These are phyloP conservation scores for Cubamyces lactineus DNA, from an alignment of 768 basidiomycete species.

Conservation along the genomic window DNA sequence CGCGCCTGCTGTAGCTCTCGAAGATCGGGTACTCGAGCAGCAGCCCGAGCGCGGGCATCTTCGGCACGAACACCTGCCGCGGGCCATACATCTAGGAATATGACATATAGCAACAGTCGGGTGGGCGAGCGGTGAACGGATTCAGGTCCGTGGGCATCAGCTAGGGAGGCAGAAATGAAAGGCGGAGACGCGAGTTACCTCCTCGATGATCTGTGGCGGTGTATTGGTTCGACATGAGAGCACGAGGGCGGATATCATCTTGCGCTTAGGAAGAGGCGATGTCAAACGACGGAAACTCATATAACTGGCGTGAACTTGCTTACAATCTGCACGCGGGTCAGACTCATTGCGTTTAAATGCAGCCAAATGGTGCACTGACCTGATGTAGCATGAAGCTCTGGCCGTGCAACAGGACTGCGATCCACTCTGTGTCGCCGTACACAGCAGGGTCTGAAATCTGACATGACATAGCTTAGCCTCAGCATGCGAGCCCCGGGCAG, in stretches of 20 bases:
- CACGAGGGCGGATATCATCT: conserved; percentile 93
- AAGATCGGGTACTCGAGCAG: conserved; percentile 88
- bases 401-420: conserved; percentile 90
- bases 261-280: conserved; percentile 60
- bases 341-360: neutral
- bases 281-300: conserved; percentile 18
- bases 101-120: neutral
- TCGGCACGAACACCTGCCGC: conserved; percentile 80
- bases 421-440: conserved; percentile 92
- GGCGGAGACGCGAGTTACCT: conserved; percentile 45
- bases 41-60: conserved; percentile 94
- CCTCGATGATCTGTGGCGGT: conserved; percentile 73
- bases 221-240: conserved; percentile 76
- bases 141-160: no score
- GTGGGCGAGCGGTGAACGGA: neutral
- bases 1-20: conserved; percentile 70
- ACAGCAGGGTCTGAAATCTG: conserved; percentile 87
- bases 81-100: conserved; percentile 71
- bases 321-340: conserved; percentile 24
- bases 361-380: neutral
- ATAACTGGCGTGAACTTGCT: neutral
- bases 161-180: no score
- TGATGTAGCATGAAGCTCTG: conserved; percentile 97
- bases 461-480: neutral
- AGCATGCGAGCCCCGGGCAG: neutral